A percentile compares a stretch with the other conserved stretches of the same genome.
These are phyloP conservation scores for Meyerozyma carpophila DNA, from an alignment of 1,139 yeast species.

Conservation along the genomic window DNA sequence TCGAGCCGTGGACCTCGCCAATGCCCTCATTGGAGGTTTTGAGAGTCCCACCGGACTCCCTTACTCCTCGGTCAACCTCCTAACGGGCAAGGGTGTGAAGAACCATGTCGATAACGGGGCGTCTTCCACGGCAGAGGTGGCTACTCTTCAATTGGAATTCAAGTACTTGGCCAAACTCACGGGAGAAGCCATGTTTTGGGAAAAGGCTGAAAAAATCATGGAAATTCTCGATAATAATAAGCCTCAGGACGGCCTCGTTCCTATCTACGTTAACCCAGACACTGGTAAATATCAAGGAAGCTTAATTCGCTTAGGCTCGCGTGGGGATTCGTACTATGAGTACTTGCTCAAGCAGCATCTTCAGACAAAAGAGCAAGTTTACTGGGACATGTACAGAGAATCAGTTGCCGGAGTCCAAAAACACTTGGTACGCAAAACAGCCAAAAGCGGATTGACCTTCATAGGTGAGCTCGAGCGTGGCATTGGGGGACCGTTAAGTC, in stretches of 20 bases:
- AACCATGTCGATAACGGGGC: constrained; percentile 64
- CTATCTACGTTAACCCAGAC: constrained; percentile 73
- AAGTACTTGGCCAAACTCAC: constrained; percentile 78
- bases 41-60: constrained; percentile 66
- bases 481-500: constrained; percentile 49
- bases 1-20: constrained; percentile 72
- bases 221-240: constrained; percentile 49
- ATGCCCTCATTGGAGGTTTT: constrained; percentile 63
- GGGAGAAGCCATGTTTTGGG: constrained; percentile 77
- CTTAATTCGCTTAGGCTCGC: constrained; percentile 74
- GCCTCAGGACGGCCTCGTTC: constrained; percentile 75
- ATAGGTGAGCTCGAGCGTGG: constrained; percentile 80
- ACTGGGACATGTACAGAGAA: constrained; percentile 70
- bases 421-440: constrained; percentile 55
- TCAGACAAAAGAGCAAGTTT: constrained; percentile 67
- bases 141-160: constrained; percentile 84
- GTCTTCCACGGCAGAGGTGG: constrained; percentile 84
- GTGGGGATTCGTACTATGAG: constrained; percentile 94
- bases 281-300: constrained; percentile 64
- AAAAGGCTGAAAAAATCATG: constrained; percentile 69
- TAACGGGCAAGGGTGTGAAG: constrained; percentile 53
- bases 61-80: constrained; percentile 70
- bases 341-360: constrained; percentile 81
- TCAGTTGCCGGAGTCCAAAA: constrained; percentile 69
- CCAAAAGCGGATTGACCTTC: constrained; percentile 59